Evolutionary conservation across 2,329 filamentous ascomycete species (phyloP), one percentile per base, ranked within the genome.

Genomic region (Apiospora phragmitis): DNA sequence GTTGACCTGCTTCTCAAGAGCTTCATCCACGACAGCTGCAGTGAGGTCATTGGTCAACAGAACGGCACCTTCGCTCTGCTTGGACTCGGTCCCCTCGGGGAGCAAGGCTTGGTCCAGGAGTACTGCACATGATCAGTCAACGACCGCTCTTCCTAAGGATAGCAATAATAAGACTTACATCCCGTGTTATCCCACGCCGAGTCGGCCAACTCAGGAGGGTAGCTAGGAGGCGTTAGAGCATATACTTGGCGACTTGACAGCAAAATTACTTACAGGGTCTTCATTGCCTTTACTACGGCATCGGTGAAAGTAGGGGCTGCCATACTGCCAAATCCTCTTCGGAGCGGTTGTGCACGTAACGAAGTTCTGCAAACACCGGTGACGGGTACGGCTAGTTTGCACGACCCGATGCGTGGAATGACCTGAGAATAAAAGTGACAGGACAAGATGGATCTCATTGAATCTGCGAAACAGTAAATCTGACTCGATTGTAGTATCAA

Each of bases 171-270:
- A 24, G n/a, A 62, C 76, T 73, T 72, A 80, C 79, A 74, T 70
- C 96, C 96, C n/a, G 97, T 97, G 79, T 99, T 99, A 80, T 99
- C 96, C 88, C 95, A 99, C 74, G 92, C 91, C 76, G 91, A 92
- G 79, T 98, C 96, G 12, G 96, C 96, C 55, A 98, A 86, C 72
- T 90, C 90, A 79, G 97, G 94, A 0, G 96, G 96, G 79, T 97
- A 99, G 71, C 94, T 96, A n/a, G 32, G 5, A 38, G 29, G 7
- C 16, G 32, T 62, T n/a, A 62, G 55, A 38, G 18, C n/a, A n/a
- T 12, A 12, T 4, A n/a, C 0, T 38, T 35, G 1, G 8, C 3
- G 7, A 18, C 24, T 38, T 38, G 32, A 9, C 14, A 43, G 21
- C n/a, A n/a, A 4, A 3, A 26, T 43, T n/a, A 84, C 91, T 80